Evolutionary conservation across 140 eudicot species (phyloP).

Genomic region (Cichorium intybus): DNA sequence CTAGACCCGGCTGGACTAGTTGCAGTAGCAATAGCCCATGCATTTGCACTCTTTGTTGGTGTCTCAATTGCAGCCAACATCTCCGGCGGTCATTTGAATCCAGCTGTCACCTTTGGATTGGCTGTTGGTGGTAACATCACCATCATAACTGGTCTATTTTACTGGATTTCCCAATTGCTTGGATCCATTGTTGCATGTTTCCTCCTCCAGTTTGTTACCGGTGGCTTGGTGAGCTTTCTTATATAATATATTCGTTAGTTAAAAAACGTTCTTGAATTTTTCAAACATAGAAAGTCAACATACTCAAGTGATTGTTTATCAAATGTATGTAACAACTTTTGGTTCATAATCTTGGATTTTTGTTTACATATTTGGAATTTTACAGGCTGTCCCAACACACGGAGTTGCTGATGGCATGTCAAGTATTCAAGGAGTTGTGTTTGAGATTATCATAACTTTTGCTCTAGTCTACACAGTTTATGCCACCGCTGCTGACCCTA

Average conservation of each 20-base stretch:
- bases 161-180: not conserved
- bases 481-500: constrained; percentile 47
- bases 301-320: not conserved
- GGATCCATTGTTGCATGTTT: not conserved
- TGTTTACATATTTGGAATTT: not conserved
- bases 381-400: constrained; percentile 36
- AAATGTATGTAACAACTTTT: not conserved
- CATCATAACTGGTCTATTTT: not conserved
- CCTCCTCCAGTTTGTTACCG: not conserved
- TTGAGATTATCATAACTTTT: constrained; percentile 44
- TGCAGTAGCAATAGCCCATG: not conserved
- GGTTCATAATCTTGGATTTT: not conserved
- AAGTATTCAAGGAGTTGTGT: constrained; percentile 30
- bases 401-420: constrained; percentile 35
- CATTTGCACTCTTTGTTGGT: not conserved
- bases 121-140: not conserved
- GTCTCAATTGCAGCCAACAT: not conserved
- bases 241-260: not conserved
- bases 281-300: not conserved
- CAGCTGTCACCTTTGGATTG: not conserved
- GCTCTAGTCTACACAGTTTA: constrained; percentile 43
- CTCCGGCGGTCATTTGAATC: not conserved
- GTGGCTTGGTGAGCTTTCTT: not conserved
- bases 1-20: not conserved
- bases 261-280: too few species aligned